Evolutionary conservation across 441 rosid genomes (phyloP).

Genomic region (Jatropha podagrica): DNA sequence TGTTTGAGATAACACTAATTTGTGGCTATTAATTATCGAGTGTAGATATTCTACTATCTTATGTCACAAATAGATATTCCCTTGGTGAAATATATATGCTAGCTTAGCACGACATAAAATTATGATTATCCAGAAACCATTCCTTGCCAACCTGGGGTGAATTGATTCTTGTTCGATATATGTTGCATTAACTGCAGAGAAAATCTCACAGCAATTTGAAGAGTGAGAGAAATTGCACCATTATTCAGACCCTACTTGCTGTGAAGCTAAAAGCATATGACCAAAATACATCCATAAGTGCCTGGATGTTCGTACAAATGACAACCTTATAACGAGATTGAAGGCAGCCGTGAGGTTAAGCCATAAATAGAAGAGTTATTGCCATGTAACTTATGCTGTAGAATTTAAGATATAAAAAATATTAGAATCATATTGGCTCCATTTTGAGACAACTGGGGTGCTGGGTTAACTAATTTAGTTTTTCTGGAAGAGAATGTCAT

Average conservation of each 20-base stretch:
- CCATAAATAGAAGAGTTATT: neutral
- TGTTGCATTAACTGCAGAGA: neutral
- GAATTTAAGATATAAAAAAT: neutral
- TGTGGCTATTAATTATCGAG: neutral
- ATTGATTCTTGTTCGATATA: neutral
- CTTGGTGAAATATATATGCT: neutral
- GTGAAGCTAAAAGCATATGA: neutral
- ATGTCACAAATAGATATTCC: neutral
- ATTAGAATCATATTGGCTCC: neutral
- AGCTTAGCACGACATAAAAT: neutral
- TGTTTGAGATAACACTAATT: neutral
- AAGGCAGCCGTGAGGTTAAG: neutral
- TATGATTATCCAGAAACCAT: neutral
- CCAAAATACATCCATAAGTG: neutral
- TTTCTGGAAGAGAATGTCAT: conserved; percentile 2
- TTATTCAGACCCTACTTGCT: neutral
- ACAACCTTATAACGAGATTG: neutral
- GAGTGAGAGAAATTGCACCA: neutral
- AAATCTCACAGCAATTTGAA: neutral
- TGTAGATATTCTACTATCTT: too few relatives aligned
- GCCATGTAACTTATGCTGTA: neutral
- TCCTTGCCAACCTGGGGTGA: neutral
- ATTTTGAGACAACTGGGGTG: neutral
- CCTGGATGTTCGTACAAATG: neutral
- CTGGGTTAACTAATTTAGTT: neutral